Percentiles rank a stretch among this genome's conserved stretches.
These are phyloP conservation scores for Candida tibetensis DNA, from an alignment of 805 yeast species.

Conservation along the genomic window DNA sequence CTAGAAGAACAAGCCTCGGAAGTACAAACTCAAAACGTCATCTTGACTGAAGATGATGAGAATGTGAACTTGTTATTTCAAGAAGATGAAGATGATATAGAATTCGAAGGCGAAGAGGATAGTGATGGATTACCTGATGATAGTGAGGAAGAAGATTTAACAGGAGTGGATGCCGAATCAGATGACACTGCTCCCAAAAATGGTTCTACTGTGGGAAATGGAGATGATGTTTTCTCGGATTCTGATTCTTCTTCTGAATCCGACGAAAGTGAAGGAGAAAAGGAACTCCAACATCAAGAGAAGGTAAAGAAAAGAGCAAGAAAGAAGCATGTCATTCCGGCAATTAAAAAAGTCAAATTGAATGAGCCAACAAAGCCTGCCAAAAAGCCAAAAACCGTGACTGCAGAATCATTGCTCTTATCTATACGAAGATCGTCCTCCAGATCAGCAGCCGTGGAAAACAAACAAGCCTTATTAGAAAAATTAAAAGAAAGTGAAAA, in stretches of 20 bases:
- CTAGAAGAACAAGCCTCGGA: constrained; percentile 57
- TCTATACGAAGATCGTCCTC: constrained; percentile 67
- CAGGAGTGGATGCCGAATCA: constrained; percentile 17
- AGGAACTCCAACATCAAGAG: constrained; percentile 51
- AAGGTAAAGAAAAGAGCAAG: constrained; percentile 29
- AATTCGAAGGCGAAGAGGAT: constrained; percentile 21
- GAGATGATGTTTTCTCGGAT: constrained; percentile 54
- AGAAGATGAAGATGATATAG: constrained; percentile 41
- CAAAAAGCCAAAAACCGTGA: constrained; percentile 29
- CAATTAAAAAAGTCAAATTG: constrained; percentile 30
- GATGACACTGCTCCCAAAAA: constrained; percentile 16
- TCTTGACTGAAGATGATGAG: constrained; percentile 65
- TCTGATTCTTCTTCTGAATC: constrained; percentile 53
- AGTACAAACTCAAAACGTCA: constrained; percentile 14
- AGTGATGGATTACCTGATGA: constrained; percentile 40
- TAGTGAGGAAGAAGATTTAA: constrained; percentile 22
- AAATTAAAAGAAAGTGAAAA: constrained; percentile 67
- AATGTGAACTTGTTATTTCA: constrained; percentile 68
- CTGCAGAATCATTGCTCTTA: constrained; percentile 50
- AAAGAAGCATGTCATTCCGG: constrained; percentile 24
- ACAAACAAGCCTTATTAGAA: constrained; percentile 72
- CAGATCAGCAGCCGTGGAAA: constrained; percentile 73
- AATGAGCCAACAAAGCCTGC: constrained; percentile 19
- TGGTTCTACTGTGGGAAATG: constrained; percentile 13
- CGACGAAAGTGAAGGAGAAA: constrained; percentile 70